These are phyloP conservation scores for Sphaerobolus stellatus DNA, from an alignment of 1,284 basidiomycete species.

Conservation along the genomic window DNA sequence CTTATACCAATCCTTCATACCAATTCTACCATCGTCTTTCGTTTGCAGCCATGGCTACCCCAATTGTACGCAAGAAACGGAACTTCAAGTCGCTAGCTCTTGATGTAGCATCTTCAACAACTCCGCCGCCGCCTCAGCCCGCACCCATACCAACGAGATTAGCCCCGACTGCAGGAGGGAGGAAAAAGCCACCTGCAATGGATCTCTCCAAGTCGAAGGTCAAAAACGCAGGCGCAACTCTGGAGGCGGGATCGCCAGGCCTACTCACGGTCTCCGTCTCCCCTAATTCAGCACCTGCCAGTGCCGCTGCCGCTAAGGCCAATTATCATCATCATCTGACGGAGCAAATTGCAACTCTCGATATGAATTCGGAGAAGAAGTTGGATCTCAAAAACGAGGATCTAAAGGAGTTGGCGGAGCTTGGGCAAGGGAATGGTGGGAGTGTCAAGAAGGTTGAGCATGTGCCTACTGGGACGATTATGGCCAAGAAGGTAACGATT, in stretches of 20 bases:
- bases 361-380: slow-evolving; percentile 74
- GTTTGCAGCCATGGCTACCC: slow-evolving; percentile 46
- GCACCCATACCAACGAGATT: slow-evolving; percentile 26
- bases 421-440: slow-evolving; percentile 97
- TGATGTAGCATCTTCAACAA: slow-evolving; percentile 40
- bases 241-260: slow-evolving; percentile 37
- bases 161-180: slow-evolving; percentile 36
- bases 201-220: slow-evolving; percentile 42
- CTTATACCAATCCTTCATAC: too few relatives aligned
- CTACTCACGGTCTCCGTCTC: slow-evolving; percentile 38
- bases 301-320: slow-evolving; percentile 44
- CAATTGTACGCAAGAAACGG: slow-evolving; percentile 69
- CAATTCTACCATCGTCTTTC: too few relatives aligned
- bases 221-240: slow-evolving; percentile 44
- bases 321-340: slow-evolving; percentile 73
- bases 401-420: slow-evolving; percentile 80
- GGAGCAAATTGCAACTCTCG: slow-evolving; percentile 70
- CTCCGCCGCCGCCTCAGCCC: slow-evolving; percentile 38
- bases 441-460: slow-evolving; percentile 97
- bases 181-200: slow-evolving; percentile 65
- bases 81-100: slow-evolving; percentile 78
- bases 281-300: slow-evolving; percentile 41
- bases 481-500: slow-evolving; percentile 94
- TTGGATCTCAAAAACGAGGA: slow-evolving; percentile 80
- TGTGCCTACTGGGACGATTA: slow-evolving; percentile 82